Evolutionary conservation across 1,139 yeast genomes (phyloP).

Genomic region (Debaryomyces subglobosus): DNA sequence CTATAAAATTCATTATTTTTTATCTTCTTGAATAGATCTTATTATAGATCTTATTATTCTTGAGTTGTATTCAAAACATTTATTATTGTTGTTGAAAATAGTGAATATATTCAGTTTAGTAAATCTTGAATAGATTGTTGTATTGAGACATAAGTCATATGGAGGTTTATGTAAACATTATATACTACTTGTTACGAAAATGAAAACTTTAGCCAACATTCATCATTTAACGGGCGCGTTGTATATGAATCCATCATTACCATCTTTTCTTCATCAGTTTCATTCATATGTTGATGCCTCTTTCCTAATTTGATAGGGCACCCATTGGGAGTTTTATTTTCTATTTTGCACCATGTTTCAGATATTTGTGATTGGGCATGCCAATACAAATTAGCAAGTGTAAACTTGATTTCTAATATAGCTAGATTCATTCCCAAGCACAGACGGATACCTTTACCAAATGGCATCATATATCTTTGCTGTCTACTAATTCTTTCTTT

Average conservation of each 20-base stretch:
- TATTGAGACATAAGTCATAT: too few species aligned
- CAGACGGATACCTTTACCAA: constrained; percentile 75
- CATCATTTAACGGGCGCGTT: constrained; percentile 53
- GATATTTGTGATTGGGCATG: constrained; percentile 42
- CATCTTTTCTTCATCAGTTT: constrained; percentile 50
- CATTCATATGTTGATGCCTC: constrained; percentile 18
- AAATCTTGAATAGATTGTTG: not conserved
- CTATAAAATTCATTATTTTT: not conserved
- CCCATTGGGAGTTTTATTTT: constrained; percentile 14
- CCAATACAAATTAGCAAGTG: constrained; percentile 58
- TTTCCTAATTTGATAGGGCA: constrained; percentile 22
- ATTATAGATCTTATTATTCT: too few species aligned
- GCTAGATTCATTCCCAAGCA: constrained; percentile 75
- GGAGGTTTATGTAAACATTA: too few species aligned
- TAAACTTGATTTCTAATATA: constrained; percentile 63
- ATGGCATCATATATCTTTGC: constrained; percentile 62
- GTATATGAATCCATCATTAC: constrained; percentile 56
- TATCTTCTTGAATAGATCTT: not conserved
- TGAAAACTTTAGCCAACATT: constrained; percentile 46
- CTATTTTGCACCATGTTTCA: constrained; percentile 45
- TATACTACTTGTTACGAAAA: not conserved
- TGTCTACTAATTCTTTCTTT: constrained; percentile 44
- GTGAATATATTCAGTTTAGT: not conserved
- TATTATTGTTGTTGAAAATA: too few species aligned
- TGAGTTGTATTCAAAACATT: too few species aligned